phyloP scores from a whole-genome alignment of 257 asterid genomes.

The Solanum sitiens region DNA sequence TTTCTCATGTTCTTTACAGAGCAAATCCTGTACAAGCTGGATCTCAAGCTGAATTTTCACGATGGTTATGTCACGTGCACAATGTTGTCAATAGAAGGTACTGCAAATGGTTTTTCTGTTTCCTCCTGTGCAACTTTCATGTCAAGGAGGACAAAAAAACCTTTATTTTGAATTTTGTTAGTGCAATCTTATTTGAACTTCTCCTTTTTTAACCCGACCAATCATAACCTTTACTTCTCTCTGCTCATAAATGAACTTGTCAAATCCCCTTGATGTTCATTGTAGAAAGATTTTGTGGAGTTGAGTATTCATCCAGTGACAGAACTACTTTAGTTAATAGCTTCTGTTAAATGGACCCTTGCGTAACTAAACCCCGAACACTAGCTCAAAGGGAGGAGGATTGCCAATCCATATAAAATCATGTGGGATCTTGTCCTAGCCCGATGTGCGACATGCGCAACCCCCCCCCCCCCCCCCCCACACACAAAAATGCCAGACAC shows the following conservation, averaged over 20 bases:
- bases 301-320: not conserved
- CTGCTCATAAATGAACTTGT: not conserved
- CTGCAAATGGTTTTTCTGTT: not conserved
- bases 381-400: no score
- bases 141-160: not conserved
- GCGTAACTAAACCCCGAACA: not conserved
- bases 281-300: not conserved
- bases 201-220: not conserved
- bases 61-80: conserved; percentile 81
- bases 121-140: not conserved
- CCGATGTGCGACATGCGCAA: not conserved
- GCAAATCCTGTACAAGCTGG: conserved; percentile 72
- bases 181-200: not conserved
- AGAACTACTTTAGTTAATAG: not conserved
- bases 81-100: conserved; percentile 94
- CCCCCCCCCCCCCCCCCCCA: not conserved
- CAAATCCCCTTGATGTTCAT: not conserved
- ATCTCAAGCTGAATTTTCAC: conserved; percentile 74
- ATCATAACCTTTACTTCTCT: not conserved
- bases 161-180: not conserved
- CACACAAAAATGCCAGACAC: not conserved
- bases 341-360: not conserved
- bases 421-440: not conserved
- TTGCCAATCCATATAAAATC: not conserved
- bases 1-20: conserved; percentile 25